phyloP scores from a whole-genome alignment of 2,329 filamentous ascomycete species.

The Penicillium psychrosexuale region DNA sequence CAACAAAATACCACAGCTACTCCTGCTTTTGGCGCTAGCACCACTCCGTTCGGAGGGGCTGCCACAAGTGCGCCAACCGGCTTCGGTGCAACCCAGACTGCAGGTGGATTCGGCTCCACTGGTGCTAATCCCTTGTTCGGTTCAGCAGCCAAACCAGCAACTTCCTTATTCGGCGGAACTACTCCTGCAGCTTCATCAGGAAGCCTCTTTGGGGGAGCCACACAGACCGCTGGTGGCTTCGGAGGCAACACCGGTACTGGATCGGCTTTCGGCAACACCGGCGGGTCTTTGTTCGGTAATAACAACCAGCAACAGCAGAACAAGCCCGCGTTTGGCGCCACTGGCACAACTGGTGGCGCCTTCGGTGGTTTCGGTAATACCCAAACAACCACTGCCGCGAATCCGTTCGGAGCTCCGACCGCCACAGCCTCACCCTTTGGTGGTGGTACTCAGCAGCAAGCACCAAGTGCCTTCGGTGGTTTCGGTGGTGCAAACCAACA shows the following conservation, averaged over 20 bases:
- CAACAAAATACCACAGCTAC: conserved; percentile 30
- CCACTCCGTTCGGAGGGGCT: conserved; percentile 40
- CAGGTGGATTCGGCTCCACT: conserved; percentile 39
- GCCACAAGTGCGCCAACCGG: conserved; percentile 37
- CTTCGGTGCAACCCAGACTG: conserved; percentile 46
- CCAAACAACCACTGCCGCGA: conserved; percentile 37
- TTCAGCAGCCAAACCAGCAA: conserved; percentile 25
- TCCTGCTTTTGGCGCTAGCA: conserved; percentile 45
- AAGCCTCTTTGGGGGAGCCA: conserved; percentile 5
- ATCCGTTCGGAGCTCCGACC: conserved; percentile 40
- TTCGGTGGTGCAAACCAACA: conserved; percentile 42
- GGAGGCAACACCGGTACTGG: conserved; percentile 24
- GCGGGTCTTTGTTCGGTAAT: conserved; percentile 45
- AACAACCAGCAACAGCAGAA: conserved; percentile 35
- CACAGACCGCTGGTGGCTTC: conserved; percentile 15
- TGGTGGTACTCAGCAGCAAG: conserved; percentile 29
- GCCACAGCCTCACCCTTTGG: conserved; percentile 47
- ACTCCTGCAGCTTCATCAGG: conserved; percentile 28
- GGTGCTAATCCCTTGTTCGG: conserved; percentile 41
- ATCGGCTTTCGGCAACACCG: conserved; percentile 29
- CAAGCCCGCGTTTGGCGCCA: conserved; percentile 36
- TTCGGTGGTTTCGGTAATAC: conserved; percentile 37
- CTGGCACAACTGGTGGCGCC: conserved; percentile 29
- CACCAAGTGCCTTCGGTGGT: conserved; percentile 42
- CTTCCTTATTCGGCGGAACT: conserved; percentile 40